phyloP scores from a whole-genome alignment of 345 rosid species.

The Syzygium aromaticum region DNA sequence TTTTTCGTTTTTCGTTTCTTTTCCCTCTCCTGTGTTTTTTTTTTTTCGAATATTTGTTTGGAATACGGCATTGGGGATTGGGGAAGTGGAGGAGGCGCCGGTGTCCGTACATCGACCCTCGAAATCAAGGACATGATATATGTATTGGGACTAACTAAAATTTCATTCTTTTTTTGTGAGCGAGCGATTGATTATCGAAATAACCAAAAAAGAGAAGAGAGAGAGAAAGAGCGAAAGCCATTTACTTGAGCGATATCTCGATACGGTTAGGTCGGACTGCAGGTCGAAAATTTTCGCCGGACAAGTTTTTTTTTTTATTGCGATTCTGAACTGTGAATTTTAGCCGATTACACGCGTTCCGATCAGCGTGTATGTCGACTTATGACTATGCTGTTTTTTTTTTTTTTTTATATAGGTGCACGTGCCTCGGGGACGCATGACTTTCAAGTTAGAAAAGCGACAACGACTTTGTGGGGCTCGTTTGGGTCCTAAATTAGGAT shows the following conservation, averaged over 20 bases:
- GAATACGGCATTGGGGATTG: neutral
- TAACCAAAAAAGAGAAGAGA: too few relatives aligned
- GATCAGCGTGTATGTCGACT: neutral
- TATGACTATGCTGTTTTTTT: neutral
- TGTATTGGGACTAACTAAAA: neutral
- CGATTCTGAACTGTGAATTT: accelerated
- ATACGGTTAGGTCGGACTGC: accelerated
- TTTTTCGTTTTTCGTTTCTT: neutral
- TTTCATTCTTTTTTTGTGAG: neutral
- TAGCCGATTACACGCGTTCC: too few relatives aligned
- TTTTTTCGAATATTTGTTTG: neutral
- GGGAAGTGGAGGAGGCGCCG: neutral
- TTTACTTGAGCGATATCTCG: neutral
- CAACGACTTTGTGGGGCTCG: neutral
- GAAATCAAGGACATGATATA: neutral
- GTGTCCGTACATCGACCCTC: neutral
- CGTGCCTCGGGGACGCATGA: neutral
- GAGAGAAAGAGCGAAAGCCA: neutral
- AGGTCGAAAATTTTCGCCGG: accelerated
- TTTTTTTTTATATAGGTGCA: neutral
- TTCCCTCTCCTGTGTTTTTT: neutral
- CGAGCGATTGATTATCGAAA: neutral
- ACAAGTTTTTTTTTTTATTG: neutral
- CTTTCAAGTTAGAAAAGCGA: neutral
- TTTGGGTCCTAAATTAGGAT: neutral